A percentile compares a stretch with the other conserved stretches of the same genome.
Conservation (phyloP, 306 rosid genomes). For the Lathyrus tuberosus region DNA sequence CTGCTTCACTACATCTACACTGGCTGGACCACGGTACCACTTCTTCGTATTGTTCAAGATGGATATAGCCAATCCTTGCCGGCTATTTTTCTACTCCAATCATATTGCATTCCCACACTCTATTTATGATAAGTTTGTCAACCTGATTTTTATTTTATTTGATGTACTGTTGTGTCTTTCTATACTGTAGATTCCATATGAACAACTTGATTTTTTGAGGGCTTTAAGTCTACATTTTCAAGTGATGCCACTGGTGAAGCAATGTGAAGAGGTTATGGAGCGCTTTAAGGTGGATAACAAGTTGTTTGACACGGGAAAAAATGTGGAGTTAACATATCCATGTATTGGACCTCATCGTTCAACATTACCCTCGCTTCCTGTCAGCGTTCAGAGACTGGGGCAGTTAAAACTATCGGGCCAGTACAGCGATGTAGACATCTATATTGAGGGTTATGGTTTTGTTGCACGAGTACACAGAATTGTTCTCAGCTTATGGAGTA, state of each 20-base stretch:
- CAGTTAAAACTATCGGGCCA: slow-evolving; percentile 64
- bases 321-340: slow-evolving; percentile 67
- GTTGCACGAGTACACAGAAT: slow-evolving; percentile 70
- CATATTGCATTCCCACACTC: not conserved
- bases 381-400: slow-evolving; percentile 54
- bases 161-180: slow-evolving; percentile 28
- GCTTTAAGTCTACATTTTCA: slow-evolving; percentile 74
- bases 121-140: not conserved
- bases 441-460: slow-evolving; percentile 67
- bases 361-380: slow-evolving; percentile 70
- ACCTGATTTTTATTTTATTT: slow-evolving; percentile 18
- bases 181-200: slow-evolving; percentile 62
- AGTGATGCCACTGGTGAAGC: slow-evolving; percentile 73
- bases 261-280: slow-evolving; percentile 73
- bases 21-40: slow-evolving; percentile 74
- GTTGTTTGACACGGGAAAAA: slow-evolving; percentile 54
- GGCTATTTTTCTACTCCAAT: not conserved
- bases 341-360: slow-evolving; percentile 61
- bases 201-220: slow-evolving; percentile 72
- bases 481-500: slow-evolving; percentile 91
- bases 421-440: slow-evolving; percentile 70
- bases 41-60: slow-evolving; percentile 2
- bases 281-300: slow-evolving; percentile 59
- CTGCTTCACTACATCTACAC: slow-evolving; percentile 84
- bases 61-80: not conserved